Evolutionary conservation across 768 basidiomycete genomes (phyloP), one percentile per base, ranked within the genome.

Genomic region (Boletus pseudo-olivaceus): DNA sequence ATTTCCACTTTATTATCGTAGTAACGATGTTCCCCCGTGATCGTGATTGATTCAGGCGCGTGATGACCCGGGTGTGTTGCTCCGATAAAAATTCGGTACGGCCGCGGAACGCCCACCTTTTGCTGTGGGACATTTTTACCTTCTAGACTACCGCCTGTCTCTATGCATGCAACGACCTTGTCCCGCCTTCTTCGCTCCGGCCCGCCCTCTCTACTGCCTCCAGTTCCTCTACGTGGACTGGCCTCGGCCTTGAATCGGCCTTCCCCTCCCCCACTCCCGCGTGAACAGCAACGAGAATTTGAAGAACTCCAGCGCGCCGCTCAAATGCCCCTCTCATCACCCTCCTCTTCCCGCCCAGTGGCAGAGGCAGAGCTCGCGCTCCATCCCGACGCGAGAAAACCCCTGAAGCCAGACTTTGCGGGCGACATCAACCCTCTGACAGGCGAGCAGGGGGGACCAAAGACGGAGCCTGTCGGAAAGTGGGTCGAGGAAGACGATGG

Each of bases 401-500:
- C 83, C 1, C 54, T 85, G 23, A 72, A 75, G 19, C 76, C 84
- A 10, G 85, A 89, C 60, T 94, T 93, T 62, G 82, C 88, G 53
- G 93, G 93, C 19, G 85, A 93, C 41, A 69, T 76, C 35, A 93
- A 96, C 62, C 93, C 93, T 1, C 60, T 60, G 2, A 96, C 93
- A 3, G 93, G 93, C 12, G 93, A 96, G 70, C 73, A 79, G 44
- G 91, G 90, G 0, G 93, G 93, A 0, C 93, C 93, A 20, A 95
- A 94, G 75, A 78, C 75, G 30, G 93, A 96, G 67, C 93, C 93
- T 14, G 80, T 94, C 10, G 67, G 73, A 34, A 78, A 73, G 47
- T 86, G 83, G 82, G 74, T 73, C 17, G 64, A 69, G 7, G 71
- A 71, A 48, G 72, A 77, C 35, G 76, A 78, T 42, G 87, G 88